phyloP scores from a whole-genome alignment of 805 yeast species.

The Candida xiaguanensis region DNA sequence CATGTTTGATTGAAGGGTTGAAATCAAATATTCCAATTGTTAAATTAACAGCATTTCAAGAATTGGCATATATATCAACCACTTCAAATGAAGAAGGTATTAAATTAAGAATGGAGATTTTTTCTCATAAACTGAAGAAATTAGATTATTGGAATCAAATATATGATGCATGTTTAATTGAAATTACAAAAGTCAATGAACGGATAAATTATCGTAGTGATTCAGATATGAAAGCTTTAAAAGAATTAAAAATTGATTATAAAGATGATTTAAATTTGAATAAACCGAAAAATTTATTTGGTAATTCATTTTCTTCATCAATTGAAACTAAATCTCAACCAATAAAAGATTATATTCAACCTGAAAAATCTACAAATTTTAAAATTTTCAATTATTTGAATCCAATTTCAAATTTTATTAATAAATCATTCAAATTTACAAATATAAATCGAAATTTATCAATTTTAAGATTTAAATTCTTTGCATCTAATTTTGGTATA shows the following conservation, averaged over 20 bases:
- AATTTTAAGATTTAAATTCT: constrained; percentile 16
- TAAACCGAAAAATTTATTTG: constrained; percentile 27
- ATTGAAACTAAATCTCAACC: not conserved
- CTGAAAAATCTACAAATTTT: not conserved
- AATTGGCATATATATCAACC: constrained; percentile 61
- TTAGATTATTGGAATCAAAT: constrained; percentile 56
- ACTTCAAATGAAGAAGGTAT: constrained; percentile 37
- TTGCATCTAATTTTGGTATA: constrained; percentile 30
- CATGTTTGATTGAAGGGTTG: constrained; percentile 62
- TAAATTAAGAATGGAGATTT: constrained; percentile 51
- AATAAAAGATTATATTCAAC: constrained; percentile 4
- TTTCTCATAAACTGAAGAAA: constrained; percentile 44
- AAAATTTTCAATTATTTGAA: too few species aligned
- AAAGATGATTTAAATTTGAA: constrained; percentile 14
- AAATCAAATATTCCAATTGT: constrained; percentile 26
- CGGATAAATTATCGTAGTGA: constrained; percentile 33
- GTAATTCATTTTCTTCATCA: constrained; percentile 26
- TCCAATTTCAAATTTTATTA: not conserved
- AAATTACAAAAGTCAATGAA: constrained; percentile 48
- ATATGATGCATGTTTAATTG: constrained; percentile 55
- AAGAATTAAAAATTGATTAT: constrained; percentile 14
- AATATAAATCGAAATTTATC: not conserved
- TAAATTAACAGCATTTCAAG: constrained; percentile 71
- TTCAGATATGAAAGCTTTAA: constrained; percentile 27
- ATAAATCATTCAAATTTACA: not conserved